These are phyloP conservation scores for Colletotrichum sp. DNA, from an alignment of 2,329 filamentous ascomycete species.

Conservation along the genomic window DNA sequence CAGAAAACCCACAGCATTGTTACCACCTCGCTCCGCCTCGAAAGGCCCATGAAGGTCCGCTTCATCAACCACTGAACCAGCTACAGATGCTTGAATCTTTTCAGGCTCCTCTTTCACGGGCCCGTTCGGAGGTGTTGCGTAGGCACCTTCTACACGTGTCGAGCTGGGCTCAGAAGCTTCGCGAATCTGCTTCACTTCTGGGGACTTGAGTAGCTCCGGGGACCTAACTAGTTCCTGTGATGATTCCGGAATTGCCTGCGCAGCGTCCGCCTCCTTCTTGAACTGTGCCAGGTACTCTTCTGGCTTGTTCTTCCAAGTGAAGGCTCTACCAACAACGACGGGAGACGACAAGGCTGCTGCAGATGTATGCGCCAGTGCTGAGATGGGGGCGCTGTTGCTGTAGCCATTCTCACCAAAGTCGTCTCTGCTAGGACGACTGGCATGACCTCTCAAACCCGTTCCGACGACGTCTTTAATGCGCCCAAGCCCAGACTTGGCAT, in stretches of 20 bases:
- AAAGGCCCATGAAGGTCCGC: constrained; percentile 62
- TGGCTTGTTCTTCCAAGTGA: constrained; percentile 69
- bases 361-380: constrained; percentile 41
- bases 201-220: neutral
- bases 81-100: constrained; percentile 49
- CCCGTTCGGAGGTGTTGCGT: neutral
- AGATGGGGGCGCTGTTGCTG: constrained; percentile 34
- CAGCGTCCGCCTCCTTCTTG: constrained; percentile 16
- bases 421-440: constrained; percentile 61
- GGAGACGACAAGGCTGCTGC: constrained; percentile 34
- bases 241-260: neutral
- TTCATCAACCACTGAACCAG: constrained; percentile 64
- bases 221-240: neutral
- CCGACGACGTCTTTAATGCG: constrained; percentile 88
- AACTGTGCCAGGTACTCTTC: constrained; percentile 55
- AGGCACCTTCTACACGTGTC: constrained; percentile 1
- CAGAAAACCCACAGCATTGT: constrained; percentile 52
- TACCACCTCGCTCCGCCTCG: constrained; percentile 50
- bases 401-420: constrained; percentile 48
- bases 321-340: constrained; percentile 52
- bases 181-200: neutral
- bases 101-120: constrained; percentile 11
- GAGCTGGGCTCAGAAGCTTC: constrained; percentile 1
- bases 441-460: constrained; percentile 57
- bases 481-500: constrained; percentile 82